Evolutionary conservation across 805 yeast genomes (phyloP).

Genomic region (Schwanniomyces sp.): DNA sequence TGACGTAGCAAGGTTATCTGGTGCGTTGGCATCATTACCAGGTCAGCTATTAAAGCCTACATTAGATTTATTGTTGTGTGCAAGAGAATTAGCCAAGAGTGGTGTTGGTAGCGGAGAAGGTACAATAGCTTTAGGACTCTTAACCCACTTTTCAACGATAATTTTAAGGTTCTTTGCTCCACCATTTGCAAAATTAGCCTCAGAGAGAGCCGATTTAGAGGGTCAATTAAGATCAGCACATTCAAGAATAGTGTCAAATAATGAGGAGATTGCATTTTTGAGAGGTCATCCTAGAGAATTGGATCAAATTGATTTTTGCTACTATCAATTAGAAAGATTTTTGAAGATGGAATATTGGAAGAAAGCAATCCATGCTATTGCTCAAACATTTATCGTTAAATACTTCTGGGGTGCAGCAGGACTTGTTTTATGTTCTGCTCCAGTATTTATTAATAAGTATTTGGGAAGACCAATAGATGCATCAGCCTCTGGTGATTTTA

Average conservation of each 20-base stretch:
- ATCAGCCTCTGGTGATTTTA: slow-evolving; percentile 73
- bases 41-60: slow-evolving; percentile 83
- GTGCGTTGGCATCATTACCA: slow-evolving; percentile 70
- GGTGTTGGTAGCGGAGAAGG: slow-evolving; percentile 78
- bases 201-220: slow-evolving; percentile 75
- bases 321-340: slow-evolving; percentile 78
- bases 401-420: slow-evolving; percentile 98
- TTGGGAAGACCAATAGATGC: slow-evolving; percentile 44
- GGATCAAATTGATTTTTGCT: slow-evolving; percentile 72
- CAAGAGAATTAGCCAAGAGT: slow-evolving; percentile 65
- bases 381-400: slow-evolving; percentile 85
- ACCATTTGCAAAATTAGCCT: slow-evolving; percentile 79
- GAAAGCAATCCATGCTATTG: slow-evolving; percentile 76
- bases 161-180: slow-evolving; percentile 79
- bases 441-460: slow-evolving; percentile 69
- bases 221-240: slow-evolving; percentile 83
- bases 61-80: slow-evolving; percentile 75
- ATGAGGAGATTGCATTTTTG: slow-evolving; percentile 85
- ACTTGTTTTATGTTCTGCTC: slow-evolving; percentile 79
- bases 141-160: slow-evolving; percentile 79
- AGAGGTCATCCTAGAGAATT: slow-evolving; percentile 81
- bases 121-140: slow-evolving; percentile 70
- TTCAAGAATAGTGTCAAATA: slow-evolving; percentile 72
- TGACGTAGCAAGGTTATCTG: slow-evolving; percentile 72
- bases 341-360: slow-evolving; percentile 73